Evolutionary conservation across 805 yeast genomes (phyloP), one percentile per base, ranked within the genome.

Genomic region (Candida sanyiensis): DNA sequence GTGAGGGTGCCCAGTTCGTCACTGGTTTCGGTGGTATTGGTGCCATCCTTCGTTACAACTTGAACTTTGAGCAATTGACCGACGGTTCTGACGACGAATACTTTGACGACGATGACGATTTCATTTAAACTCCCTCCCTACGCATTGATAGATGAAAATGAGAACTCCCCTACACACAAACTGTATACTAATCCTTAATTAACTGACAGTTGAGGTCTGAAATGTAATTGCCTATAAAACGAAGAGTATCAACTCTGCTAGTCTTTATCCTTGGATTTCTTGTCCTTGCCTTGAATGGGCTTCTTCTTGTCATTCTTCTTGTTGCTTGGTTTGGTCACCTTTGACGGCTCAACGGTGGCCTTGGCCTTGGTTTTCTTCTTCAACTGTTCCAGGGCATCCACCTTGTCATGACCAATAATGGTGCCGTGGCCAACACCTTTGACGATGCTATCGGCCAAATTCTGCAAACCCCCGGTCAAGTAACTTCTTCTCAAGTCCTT

Each of bases 1-100:
- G 95, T 31, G 99, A 93, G 67, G 99, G 99, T 72, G 95, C 97
- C 33, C 99, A 93, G 70, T 93, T 93, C 65, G 94, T 83, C 44
- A 82, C 80, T 54, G 99, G 99, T 44, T 93, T 93, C 59, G 99
- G 99, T 83, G 99, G 98, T 69, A 77, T 93, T 50, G 99, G 99
- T 63, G 97, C 96, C 42, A 62, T 93, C 54, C 71, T 93, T 62
- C 87, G 99, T 70, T 93, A 93, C 68, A 88, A 88, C 67, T 93
- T 93, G 53, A 93, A 93, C 70, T 93, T 93, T 57, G 98, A 93
- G 63, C 97, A 88, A 71, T 75, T 93, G 59, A 83, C 70, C 38
- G 95, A 87, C 38, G 97, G 86, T 43, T 95, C 86, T 48, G 97
- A 89, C 58, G 95, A 86, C 62, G 83, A 80, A 61, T 88, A 79